These are phyloP conservation scores for Fonsecaea pugnacius DNA, from an alignment of 2,329 filamentous ascomycete genomes.

Conservation along the genomic window DNA sequence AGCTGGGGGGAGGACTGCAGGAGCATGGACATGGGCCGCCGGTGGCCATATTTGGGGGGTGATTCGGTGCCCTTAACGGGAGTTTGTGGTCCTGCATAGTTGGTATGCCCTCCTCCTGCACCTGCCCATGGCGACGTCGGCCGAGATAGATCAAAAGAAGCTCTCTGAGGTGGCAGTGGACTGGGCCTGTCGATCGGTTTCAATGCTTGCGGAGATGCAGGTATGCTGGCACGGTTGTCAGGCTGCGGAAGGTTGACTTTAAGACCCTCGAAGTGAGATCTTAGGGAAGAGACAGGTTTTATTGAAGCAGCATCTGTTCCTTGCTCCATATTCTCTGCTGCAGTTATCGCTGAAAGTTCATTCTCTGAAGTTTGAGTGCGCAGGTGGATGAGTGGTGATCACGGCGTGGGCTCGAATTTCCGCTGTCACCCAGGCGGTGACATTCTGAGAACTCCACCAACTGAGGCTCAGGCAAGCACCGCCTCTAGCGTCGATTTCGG, in stretches of 20 bases:
- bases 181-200: constrained; percentile 41
- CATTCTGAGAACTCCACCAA: constrained; percentile 4
- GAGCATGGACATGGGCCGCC: constrained; percentile 51
- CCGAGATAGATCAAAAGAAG: constrained; percentile 51
- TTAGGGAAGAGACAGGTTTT: constrained; percentile 54
- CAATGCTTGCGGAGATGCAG: constrained; percentile 40
- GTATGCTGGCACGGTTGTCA: constrained; percentile 30
- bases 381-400: background rate
- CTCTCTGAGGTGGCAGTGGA: constrained; percentile 42
- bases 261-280: constrained; percentile 56
- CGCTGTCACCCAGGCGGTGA: constrained; percentile 16
- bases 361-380: background rate
- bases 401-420: background rate
- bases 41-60: constrained; percentile 67
- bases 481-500: background rate
- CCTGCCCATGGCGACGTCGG: constrained; percentile 45
- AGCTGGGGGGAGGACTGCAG: constrained; percentile 49
- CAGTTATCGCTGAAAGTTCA: constrained; percentile 20
- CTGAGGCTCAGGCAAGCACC: background rate
- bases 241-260: constrained; percentile 38
- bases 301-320: constrained; percentile 33
- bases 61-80: constrained; percentile 41
- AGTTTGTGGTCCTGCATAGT: constrained; percentile 36
- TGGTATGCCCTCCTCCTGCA: constrained; percentile 36
- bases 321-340: constrained; percentile 32